Evolutionary conservation across 768 basidiomycete genomes (phyloP).

Genomic region (Hygrophoropsis aurantiaca): DNA sequence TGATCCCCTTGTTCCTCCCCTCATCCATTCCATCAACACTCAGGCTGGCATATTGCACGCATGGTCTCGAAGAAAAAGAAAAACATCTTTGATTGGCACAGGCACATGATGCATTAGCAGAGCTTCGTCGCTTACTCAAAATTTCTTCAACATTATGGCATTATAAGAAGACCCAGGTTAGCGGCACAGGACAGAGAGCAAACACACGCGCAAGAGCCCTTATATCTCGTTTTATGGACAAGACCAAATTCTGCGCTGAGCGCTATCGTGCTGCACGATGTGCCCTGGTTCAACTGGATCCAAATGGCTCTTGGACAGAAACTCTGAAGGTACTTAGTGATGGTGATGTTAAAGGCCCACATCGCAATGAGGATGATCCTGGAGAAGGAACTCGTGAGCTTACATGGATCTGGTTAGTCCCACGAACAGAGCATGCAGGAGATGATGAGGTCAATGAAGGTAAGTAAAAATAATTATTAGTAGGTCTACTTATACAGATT

Average conservation of each 20-base stretch:
- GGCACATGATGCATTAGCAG: constrained; percentile 9
- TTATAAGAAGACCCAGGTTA: constrained; percentile 19
- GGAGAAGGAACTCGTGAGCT: constrained; percentile 7
- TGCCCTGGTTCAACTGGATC: constrained; percentile 13
- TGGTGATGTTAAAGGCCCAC: constrained; percentile 12
- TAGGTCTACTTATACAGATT: too few species aligned
- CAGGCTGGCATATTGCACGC: constrained; percentile 1
- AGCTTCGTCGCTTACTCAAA: constrained; percentile 15
- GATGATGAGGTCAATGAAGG: too few species aligned
- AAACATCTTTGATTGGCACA: constrained; percentile 17
- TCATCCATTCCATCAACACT: constrained; percentile 16
- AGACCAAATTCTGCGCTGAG: constrained; percentile 9
- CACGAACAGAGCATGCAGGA: too few species aligned
- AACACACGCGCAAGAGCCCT: constrained; percentile 23
- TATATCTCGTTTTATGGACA: constrained; percentile 14
- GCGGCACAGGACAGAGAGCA: constrained; percentile 13
- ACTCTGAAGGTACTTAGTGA: constrained; percentile 10
- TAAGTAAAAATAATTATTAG: too few species aligned
- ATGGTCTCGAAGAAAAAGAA: constrained; percentile 17
- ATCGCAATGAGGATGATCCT: neutral
- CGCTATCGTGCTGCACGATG: constrained; percentile 17
- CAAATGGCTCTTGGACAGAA: constrained; percentile 12
- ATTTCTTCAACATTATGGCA: constrained; percentile 10
- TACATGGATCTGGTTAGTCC: constrained; percentile 9
- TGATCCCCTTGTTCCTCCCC: constrained; percentile 10